Base-by-base conservation (phyloP, 345 rosid genomes). In the Orychophragmus violaceus region DNA sequence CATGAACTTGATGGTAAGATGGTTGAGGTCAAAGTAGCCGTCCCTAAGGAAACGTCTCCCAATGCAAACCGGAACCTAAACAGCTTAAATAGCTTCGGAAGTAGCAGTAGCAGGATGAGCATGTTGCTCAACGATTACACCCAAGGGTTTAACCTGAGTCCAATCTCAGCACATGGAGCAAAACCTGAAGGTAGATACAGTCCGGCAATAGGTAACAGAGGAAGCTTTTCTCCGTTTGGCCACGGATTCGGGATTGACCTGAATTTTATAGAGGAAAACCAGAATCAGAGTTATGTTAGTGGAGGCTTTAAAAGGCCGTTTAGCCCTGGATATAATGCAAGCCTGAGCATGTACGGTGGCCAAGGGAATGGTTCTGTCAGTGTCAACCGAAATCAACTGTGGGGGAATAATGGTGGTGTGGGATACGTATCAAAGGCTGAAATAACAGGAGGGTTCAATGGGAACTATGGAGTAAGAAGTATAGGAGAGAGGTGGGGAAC, bases 21-120 rank as follows among this genome's bases (percentile, higher is more conserved):
- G 59, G 59, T 54, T 54, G 59, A 54, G 59, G 59, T 54, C 23
- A 54, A 54, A 54, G 23, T 54, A 23, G 59, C 59, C 24, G 59
- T 54, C 39, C 59, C 59, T 1, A 54, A 54, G 59, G 59, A 54
- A 27, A 54, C 59, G 1, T 54, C 59, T 16, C 59, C 59, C 24
- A 54, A 1, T 14, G 4, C 23, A 54, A 54, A 54, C 59, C 8
- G 39, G 39, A 54, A 29, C 59, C 5, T 54, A 7, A 51, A 0
- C 21, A 51, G 33, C 33, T 14, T 51, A 0, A 51, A 25, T n/a
- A 51, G 1, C 21, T 51, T 51, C 17, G 35, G 39, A 54, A 29
- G 39, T 51, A 54, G 39, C 39, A 29, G 39, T 51, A 54, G 39
- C 39, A 17, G 37, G 24, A 29, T 29, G 59, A 54, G 18, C 17